Percentiles rank a stretch among this genome's conserved stretches.
Conservation (phyloP, 805 yeast genomes). For the Cyberlindnera euphorbiiphila region DNA sequence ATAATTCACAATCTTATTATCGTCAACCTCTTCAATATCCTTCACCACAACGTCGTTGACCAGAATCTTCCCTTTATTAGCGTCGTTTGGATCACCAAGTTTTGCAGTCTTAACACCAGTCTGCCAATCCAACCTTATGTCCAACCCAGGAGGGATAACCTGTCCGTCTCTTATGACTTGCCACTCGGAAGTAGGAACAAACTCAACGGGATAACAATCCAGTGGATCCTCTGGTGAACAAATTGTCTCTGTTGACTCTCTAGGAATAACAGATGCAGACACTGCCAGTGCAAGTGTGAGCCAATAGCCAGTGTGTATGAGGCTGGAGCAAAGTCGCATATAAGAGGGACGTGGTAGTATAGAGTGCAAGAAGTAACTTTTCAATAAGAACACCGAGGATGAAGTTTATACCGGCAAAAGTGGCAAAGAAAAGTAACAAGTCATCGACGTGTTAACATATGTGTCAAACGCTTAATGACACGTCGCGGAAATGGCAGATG, state of each 20-base stretch:
- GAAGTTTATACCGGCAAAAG: too few species aligned
- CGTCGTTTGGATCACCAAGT: conserved; percentile 28
- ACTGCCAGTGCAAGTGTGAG: conserved; percentile 3
- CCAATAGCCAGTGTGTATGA: neutral
- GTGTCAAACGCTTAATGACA: too few species aligned
- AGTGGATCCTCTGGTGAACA: conserved; percentile 40
- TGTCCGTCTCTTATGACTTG: conserved; percentile 66
- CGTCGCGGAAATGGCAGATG: too few species aligned
- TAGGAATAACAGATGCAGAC: conserved; percentile 6
- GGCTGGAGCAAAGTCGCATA: neutral
- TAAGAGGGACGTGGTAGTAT: too few species aligned
- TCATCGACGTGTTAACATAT: too few species aligned
- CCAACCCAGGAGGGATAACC: conserved; percentile 70
- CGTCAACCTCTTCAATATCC: conserved; percentile 14
- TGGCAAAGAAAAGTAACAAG: too few species aligned
- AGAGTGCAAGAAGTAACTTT: too few species aligned
- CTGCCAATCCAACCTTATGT: conserved; percentile 67
- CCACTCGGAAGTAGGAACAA: conserved; percentile 69
- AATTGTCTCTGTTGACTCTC: conserved; percentile 25
- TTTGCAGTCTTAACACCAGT: conserved; percentile 70
- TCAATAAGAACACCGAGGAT: too few species aligned
- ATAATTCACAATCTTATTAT: conserved; percentile 15
- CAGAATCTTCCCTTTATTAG: conserved; percentile 12
- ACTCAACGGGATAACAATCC: conserved; percentile 61
- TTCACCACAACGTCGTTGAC: conserved; percentile 6